These are phyloP conservation scores for Calonectria pteridis DNA, from an alignment of 2,329 filamentous ascomycete genomes.

Conservation along the genomic window DNA sequence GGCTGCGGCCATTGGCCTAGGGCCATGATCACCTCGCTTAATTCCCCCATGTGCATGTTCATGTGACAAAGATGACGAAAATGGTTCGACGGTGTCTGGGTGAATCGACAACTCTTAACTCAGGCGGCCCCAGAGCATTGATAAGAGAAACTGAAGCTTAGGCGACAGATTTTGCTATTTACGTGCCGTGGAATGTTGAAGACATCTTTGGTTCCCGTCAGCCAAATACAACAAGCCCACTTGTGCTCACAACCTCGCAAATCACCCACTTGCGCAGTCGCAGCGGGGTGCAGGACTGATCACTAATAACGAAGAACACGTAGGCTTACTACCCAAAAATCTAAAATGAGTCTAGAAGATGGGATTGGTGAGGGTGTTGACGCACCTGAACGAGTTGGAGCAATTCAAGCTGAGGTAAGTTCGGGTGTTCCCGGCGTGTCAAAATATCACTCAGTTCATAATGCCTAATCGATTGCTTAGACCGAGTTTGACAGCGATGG, in stretches of 20 bases:
- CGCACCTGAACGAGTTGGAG: background rate
- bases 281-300: background rate
- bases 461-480: background rate
- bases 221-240: too few relatives aligned
- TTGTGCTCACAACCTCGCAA: too few relatives aligned
- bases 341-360: constrained; percentile 3
- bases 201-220: background rate
- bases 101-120: background rate
- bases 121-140: background rate
- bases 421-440: background rate
- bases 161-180: background rate
- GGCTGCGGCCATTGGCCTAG: background rate
- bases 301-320: background rate
- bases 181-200: background rate
- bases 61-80: background rate
- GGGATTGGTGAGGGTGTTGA: background rate
- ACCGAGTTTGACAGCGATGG: constrained; percentile 22
- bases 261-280: background rate
- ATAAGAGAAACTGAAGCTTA: too few relatives aligned
- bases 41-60: background rate
- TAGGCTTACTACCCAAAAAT: background rate
- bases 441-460: background rate
- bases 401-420: constrained; percentile 14
- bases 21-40: background rate
- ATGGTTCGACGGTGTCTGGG: background rate